Evolutionary conservation across 257 asterid genomes (phyloP).

Genomic region (Solanum tacnaense): DNA sequence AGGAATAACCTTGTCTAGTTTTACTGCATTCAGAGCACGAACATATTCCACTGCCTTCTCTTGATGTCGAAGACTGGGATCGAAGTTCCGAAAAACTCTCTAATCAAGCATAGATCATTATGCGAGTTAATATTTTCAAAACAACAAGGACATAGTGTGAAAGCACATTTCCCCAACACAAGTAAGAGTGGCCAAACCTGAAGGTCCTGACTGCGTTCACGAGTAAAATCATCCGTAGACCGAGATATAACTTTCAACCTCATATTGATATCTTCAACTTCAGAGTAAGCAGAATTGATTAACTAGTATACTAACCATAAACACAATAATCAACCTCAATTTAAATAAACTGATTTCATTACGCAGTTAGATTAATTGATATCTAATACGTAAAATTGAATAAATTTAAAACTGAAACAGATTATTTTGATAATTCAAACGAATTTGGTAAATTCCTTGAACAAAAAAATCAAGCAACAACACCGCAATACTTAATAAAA

Average conservation of each 20-base stretch:
- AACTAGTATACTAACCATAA: not conserved
- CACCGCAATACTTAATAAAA: not conserved
- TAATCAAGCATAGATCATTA: slow-evolving; percentile 4
- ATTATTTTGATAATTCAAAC: not conserved
- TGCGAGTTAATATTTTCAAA: not conserved
- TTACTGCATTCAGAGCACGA: slow-evolving; percentile 91
- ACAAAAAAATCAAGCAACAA: not conserved
- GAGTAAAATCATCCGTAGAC: slow-evolving; percentile 78
- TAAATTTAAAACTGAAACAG: not conserved
- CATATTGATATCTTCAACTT: slow-evolving; percentile 26
- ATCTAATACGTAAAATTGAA: not conserved
- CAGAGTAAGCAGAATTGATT: not conserved
- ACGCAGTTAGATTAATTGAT: not conserved
- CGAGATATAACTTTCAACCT: slow-evolving; percentile 80
- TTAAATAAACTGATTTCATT: not conserved
- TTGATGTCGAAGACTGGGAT: slow-evolving; percentile 73
- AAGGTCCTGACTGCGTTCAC: slow-evolving; percentile 94
- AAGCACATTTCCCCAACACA: not conserved
- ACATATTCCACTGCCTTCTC: slow-evolving; percentile 87
- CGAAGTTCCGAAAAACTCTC: slow-evolving; percentile 83
- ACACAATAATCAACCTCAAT: not conserved
- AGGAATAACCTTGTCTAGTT: slow-evolving; percentile 62
- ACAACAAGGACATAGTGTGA: not conserved
- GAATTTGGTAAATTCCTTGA: not conserved
- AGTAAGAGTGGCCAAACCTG: slow-evolving; percentile 37